Evolutionary conservation across 768 basidiomycete species (phyloP), one percentile per base, ranked within the genome.

Genomic region (Sporobolomyces phaffii): DNA sequence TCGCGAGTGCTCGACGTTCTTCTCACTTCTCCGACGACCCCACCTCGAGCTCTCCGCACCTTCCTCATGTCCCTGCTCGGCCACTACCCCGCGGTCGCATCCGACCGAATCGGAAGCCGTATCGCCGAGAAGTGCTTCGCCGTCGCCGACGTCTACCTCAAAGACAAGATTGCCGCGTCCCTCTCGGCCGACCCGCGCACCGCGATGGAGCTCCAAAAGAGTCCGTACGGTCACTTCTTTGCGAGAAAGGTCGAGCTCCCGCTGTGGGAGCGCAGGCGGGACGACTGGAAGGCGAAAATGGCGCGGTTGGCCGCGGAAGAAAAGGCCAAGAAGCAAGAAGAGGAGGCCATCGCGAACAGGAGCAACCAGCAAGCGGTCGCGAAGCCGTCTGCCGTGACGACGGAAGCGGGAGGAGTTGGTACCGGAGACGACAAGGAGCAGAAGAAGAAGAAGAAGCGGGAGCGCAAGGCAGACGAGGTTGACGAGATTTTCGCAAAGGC

Each of bases 61-160:
- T 82, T 94, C 53, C 83, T 96, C 49, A 80, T 86, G 75, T 81
- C 83, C 7, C 85, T 94, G 74, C 83, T 91, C 43, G 89, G 87
- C 9, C 83, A 87, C 65, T 96, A 87, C 78, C 86, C 87, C 75
- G 75, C 80, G 34, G 84, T 99, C 38, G 89, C 88, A 8, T 88
- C 93, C 75, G 91, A 97, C 76, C 85, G 88, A 49, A 85, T 96
- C 69, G 96, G 96, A 49, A 90, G 89, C 73, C 83, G 91, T 51
- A 86, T 98, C 1, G 89, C 84, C 7, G 94, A 93, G 74, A 85
- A 87, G n/a, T 89, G 88, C 71, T 98, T 91, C 91, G 84, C 82
- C 1, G 85, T 84, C 68, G 86, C 89, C n/a, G 96, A 99, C 78
- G 87, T 90, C 1, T 97, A 89, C 78, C 82, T 96, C 70, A 92